Percentiles rank a stretch among this genome's conserved stretches.
These are phyloP conservation scores for Chaetomium strumarium DNA, from an alignment of 2,329 filamentous ascomycete genomes.

Conservation along the genomic window DNA sequence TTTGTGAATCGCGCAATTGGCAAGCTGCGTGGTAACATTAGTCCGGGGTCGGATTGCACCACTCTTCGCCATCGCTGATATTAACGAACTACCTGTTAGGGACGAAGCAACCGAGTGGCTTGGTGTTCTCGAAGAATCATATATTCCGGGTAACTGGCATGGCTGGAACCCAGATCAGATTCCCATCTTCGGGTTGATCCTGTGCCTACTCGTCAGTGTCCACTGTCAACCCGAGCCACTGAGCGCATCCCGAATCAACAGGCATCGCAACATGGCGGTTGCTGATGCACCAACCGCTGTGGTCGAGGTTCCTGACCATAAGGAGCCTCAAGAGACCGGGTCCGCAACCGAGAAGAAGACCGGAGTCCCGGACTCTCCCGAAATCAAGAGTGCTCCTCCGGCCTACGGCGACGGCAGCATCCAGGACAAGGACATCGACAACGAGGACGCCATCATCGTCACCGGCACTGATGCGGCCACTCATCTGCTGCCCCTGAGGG, in stretches of 20 bases:
- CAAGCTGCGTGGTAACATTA: constrained; percentile 1
- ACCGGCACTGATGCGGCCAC: constrained; percentile 46
- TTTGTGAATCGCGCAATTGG: not conserved
- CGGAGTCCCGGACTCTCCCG: constrained; percentile 3
- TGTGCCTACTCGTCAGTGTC: not conserved
- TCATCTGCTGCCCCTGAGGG: constrained; percentile 45
- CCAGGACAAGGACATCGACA: constrained; percentile 23
- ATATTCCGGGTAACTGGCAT: not conserved
- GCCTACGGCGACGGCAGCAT: constrained; percentile 15
- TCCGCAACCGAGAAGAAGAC: not conserved
- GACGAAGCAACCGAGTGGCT: not conserved
- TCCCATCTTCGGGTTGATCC: not conserved
- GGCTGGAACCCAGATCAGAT: too few relatives aligned
- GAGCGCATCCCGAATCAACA: not conserved
- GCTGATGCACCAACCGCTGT: not conserved
- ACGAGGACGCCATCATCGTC: constrained; percentile 42
- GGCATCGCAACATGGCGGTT: not conserved
- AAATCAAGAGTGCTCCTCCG: constrained; percentile 22
- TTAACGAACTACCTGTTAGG: not conserved
- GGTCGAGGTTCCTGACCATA: not conserved
- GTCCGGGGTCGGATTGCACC: constrained; percentile 3
- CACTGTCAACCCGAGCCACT: not conserved
- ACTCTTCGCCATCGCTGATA: not conserved
- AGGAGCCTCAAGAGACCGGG: not conserved
- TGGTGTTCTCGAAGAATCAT: not conserved